Percentiles rank a stretch among this genome's conserved stretches.
These are phyloP conservation scores for Boletus reticulatus DNA, from an alignment of 768 basidiomycete genomes.

Conservation along the genomic window DNA sequence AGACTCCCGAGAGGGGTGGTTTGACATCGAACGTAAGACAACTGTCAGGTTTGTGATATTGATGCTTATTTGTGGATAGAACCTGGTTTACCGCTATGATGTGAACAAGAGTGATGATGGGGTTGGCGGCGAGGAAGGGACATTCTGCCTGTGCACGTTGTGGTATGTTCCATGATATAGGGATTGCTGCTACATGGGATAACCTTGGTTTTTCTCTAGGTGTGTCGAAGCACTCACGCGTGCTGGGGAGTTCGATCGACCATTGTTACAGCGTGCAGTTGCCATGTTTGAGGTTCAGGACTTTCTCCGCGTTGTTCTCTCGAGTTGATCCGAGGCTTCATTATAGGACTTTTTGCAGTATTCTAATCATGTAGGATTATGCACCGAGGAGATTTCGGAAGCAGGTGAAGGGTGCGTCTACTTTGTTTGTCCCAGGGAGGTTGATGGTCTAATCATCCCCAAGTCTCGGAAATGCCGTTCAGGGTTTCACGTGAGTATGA, in stretches of 20 bases:
- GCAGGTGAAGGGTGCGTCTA: slow-evolving; percentile 73
- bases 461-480: slow-evolving; percentile 84
- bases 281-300: slow-evolving; percentile 87
- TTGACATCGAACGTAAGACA: slow-evolving; percentile 74
- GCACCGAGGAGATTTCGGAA: slow-evolving; percentile 82
- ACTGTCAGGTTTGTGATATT: not conserved
- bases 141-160: slow-evolving; percentile 85
- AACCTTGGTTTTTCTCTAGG: slow-evolving; percentile 37
- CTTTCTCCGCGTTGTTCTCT: not conserved
- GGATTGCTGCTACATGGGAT: not conserved
- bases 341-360: slow-evolving; percentile 73
- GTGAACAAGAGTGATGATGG: slow-evolving; percentile 84
- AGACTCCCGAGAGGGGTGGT: slow-evolving; percentile 86
- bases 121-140: slow-evolving; percentile 94
- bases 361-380: slow-evolving; percentile 84
- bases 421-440: not conserved
- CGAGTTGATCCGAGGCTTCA: not conserved
- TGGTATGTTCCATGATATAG: slow-evolving; percentile 45
- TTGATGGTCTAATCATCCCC: not conserved
- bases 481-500: slow-evolving; percentile 78
- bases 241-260: slow-evolving; percentile 74
- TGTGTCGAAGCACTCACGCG: slow-evolving; percentile 87
- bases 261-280: slow-evolving; percentile 64
- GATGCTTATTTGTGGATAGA: slow-evolving; percentile 40
- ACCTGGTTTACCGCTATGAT: slow-evolving; percentile 89